A percentile compares a stretch with the other conserved stretches of the same genome.
phyloP scores from a whole-genome alignment of 2,329 filamentous ascomycete species.

The Colletotrichum euphorbiae region DNA sequence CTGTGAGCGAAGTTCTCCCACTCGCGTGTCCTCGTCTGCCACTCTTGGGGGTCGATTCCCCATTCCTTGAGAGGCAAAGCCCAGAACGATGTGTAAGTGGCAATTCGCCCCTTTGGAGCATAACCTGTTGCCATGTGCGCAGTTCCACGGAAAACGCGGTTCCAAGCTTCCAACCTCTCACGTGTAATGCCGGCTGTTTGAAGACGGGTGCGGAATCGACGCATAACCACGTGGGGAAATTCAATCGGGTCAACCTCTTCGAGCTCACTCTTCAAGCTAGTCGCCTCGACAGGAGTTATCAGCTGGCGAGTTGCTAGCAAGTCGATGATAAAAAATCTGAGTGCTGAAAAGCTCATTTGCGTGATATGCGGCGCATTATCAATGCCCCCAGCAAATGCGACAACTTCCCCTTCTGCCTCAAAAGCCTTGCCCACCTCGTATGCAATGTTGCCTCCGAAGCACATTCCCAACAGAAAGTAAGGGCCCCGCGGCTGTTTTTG shows the following conservation, averaged over 20 bases:
- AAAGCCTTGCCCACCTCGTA: conserved; percentile 14
- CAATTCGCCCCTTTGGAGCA: conserved; percentile 5
- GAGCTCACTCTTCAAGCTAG: not conserved
- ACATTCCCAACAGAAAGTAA: conserved; percentile 14
- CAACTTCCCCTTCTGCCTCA: conserved; percentile 6
- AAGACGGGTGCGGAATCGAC: conserved; percentile 15
- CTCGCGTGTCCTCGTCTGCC: not conserved
- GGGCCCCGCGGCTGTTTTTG: not conserved
- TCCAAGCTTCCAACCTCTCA: conserved; percentile 7
- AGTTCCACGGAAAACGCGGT: conserved; percentile 11
- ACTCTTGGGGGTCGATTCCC: not conserved
- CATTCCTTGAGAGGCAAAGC: conserved; percentile 2
- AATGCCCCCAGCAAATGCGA: conserved; percentile 16
- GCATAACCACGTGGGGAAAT: conserved; percentile 10
- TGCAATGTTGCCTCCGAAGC: conserved; percentile 15
- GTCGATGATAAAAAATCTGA: conserved; percentile 27
- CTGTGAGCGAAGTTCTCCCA: not conserved
- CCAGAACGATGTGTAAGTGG: conserved; percentile 15
- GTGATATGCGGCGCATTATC: conserved; percentile 22
- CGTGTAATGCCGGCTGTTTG: conserved; percentile 13
- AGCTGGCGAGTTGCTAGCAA: conserved; percentile 9
- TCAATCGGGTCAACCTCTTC: not conserved
- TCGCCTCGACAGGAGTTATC: not conserved
- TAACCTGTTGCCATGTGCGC: conserved; percentile 4
- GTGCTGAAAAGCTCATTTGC: conserved; percentile 24